Conservation (phyloP, 306 rosid species). For the cucumber (Cucumis sativus) region DNA sequence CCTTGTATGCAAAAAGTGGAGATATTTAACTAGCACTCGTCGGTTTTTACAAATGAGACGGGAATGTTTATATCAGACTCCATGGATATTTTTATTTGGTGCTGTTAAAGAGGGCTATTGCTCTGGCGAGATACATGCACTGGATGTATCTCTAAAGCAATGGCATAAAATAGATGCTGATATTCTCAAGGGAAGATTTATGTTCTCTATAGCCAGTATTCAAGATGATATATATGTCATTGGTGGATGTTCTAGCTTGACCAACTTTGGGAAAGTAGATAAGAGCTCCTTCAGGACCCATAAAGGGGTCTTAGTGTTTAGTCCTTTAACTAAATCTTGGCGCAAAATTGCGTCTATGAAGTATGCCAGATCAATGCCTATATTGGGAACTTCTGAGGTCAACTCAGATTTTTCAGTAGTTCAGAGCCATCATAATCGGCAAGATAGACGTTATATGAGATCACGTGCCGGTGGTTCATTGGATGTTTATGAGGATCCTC, state of each 20-base stretch:
- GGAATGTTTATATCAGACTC: conserved; percentile 69
- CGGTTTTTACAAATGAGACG: conserved; percentile 85
- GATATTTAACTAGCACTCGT: conserved; percentile 59
- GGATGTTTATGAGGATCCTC: conserved; percentile 97
- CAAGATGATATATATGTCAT: conserved; percentile 72
- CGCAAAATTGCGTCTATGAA: conserved; percentile 83
- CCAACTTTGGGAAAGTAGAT: conserved; percentile 77
- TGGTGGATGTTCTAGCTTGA: conserved; percentile 97
- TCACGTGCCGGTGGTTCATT: conserved; percentile 39
- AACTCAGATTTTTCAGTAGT: conserved; percentile 44
- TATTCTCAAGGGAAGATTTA: conserved; percentile 79
- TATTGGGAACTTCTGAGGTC: conserved; percentile 72
- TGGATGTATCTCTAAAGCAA: conserved; percentile 65
- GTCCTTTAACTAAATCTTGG: conserved; percentile 88
- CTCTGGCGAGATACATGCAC: conserved; percentile 83
- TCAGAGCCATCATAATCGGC: conserved; percentile 58
- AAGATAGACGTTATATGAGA: conserved; percentile 47
- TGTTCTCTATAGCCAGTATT: conserved; percentile 68
- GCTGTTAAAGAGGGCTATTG: conserved; percentile 87
- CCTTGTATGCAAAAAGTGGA: conserved; percentile 96
- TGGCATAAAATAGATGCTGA: conserved; percentile 83
- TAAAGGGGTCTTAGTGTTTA: conserved; percentile 72
- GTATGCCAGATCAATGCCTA: conserved; percentile 74
- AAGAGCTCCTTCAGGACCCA: conserved; percentile 90
- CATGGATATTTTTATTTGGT: conserved; percentile 92